Percentiles rank a stretch among this genome's conserved stretches.
phyloP scores from a whole-genome alignment of 768 basidiomycete genomes.

The Phylloporus rhodoxanthus region DNA sequence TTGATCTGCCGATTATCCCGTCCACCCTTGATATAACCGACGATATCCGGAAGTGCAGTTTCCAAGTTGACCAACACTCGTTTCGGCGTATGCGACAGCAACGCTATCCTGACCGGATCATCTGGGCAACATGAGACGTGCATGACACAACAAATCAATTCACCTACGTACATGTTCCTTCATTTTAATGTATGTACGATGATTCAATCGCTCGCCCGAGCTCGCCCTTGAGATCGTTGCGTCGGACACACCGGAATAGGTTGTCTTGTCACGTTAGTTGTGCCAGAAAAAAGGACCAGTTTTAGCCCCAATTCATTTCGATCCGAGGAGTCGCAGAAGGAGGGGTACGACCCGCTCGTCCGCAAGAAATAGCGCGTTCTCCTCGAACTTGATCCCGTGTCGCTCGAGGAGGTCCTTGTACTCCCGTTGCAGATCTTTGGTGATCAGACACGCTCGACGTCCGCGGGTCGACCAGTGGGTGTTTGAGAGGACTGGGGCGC shows the following conservation, averaged over 20 bases:
- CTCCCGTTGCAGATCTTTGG: conserved; percentile 91
- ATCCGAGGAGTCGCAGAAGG: conserved; percentile 81
- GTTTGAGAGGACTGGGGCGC: conserved; percentile 54
- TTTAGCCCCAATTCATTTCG: conserved; percentile 90
- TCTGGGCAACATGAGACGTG: conserved; percentile 33
- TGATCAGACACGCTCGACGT: conserved; percentile 79
- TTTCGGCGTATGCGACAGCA: conserved; percentile 61
- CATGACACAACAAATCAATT: not conserved
- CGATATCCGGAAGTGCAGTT: conserved; percentile 69
- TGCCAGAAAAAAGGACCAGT: conserved; percentile 27
- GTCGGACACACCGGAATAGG: conserved; percentile 91
- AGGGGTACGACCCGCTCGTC: conserved; percentile 88
- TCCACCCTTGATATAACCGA: conserved; percentile 62
- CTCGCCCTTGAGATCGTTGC: conserved; percentile 87
- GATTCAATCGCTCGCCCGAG: conserved; percentile 89
- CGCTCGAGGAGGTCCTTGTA: conserved; percentile 89
- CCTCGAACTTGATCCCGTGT: conserved; percentile 81
- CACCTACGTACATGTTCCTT: conserved; percentile 86
- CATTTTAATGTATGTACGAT: conserved; percentile 93
- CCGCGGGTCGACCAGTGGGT: conserved; percentile 81
- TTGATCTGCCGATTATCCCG: conserved; percentile 95
- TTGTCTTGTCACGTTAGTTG: conserved; percentile 54
- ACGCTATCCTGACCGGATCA: conserved; percentile 83
- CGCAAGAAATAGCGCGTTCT: conserved; percentile 88
- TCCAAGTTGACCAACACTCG: conserved; percentile 78